Conservation (phyloP, 345 rosid genomes). For the Streptanthus diversifolius region DNA sequence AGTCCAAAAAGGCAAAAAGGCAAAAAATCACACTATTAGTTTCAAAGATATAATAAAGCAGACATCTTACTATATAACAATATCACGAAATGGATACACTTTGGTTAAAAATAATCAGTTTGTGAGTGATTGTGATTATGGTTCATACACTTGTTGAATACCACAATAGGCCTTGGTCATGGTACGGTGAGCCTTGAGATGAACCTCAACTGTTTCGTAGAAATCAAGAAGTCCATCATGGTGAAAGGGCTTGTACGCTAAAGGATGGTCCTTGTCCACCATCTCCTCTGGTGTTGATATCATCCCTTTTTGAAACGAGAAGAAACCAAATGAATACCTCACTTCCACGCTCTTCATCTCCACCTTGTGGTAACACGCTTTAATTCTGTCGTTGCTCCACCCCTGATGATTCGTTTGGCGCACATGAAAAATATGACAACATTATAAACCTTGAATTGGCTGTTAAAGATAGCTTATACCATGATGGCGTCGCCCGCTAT, state of each 20-base stretch:
- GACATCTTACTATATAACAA: not conserved
- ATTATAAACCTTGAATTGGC: not conserved
- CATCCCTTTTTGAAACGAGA: constrained; percentile 46
- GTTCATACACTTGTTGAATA: not conserved
- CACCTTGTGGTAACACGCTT: constrained; percentile 55
- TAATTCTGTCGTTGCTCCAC: constrained; percentile 77
- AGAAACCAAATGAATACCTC: constrained; percentile 57
- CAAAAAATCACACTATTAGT: not conserved
- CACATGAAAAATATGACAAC: not conserved
- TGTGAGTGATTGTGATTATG: not conserved
- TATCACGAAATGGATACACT: not conserved
- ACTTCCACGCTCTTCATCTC: constrained; percentile 41
- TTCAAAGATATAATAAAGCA: not conserved
- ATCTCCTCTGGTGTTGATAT: constrained; percentile 51
- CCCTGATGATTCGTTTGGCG: constrained; percentile 40
- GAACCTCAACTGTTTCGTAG: constrained; percentile 27
- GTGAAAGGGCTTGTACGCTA: constrained; percentile 54
- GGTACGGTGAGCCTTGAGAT: constrained; percentile 39
- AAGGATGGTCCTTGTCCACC: constrained; percentile 56
- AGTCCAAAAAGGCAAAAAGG: not conserved
- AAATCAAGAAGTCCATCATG: constrained; percentile 51
- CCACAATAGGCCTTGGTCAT: constrained; percentile 58
- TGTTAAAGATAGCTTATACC: constrained; percentile 35
- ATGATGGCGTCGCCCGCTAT: constrained; percentile 59
- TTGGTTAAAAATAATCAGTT: not conserved